These are phyloP conservation scores for Cercospora nicotianae DNA, from an alignment of 2,329 filamentous ascomycete genomes.

Conservation along the genomic window DNA sequence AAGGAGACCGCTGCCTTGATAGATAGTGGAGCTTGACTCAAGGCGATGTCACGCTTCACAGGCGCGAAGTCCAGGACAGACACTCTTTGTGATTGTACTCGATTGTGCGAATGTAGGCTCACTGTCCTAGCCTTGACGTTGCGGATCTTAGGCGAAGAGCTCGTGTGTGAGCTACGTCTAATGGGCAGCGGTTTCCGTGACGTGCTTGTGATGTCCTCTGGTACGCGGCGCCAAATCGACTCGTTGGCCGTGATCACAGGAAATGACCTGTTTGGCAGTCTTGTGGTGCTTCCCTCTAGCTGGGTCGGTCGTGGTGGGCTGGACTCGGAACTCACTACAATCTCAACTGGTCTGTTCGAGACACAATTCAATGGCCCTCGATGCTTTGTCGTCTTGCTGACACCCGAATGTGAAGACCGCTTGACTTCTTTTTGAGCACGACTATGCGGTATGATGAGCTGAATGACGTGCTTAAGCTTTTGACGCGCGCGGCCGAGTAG, in stretches of 20 bases:
- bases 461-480: not conserved
- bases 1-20: conserved; percentile 6
- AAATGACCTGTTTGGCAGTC: not conserved
- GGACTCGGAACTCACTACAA: not conserved
- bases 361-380: not conserved
- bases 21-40: not conserved
- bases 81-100: conserved; percentile 1
- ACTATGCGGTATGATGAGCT: not conserved
- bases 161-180: not conserved
- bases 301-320: not conserved
- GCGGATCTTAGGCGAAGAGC: not conserved
- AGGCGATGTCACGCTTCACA: not conserved
- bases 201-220: not conserved
- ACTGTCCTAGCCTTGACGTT: not conserved
- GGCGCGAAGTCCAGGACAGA: not conserved
- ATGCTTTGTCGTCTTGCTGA: not conserved
- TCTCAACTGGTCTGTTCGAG: not conserved
- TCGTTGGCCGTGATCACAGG: not conserved
- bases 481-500: not conserved
- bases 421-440: not conserved
- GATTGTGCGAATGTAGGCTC: not conserved
- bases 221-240: not conserved
- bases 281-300: not conserved
- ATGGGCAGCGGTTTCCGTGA: not conserved
- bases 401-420: not conserved